phyloP scores from a whole-genome alignment of 192 early-diverging fungal genomes.

The Pilaira anomala region DNA sequence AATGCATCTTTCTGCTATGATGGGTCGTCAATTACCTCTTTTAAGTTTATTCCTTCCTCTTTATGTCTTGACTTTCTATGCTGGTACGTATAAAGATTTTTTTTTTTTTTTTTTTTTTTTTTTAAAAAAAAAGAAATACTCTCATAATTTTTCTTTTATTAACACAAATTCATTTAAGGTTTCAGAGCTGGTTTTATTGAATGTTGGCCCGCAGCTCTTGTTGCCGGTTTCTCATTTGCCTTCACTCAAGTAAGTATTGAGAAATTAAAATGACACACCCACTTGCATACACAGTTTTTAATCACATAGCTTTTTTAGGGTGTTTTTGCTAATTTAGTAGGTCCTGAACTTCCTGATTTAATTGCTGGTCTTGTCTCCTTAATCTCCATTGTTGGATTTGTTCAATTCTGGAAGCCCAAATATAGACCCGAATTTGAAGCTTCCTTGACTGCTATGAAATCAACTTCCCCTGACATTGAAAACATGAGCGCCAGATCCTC shows the following conservation, averaged over 20 bases:
- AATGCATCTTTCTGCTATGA: conserved; percentile 32
- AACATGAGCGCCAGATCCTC: background rate
- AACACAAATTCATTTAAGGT: no score
- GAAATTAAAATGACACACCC: background rate
- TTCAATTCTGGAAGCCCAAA: conserved; percentile 39
- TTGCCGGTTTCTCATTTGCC: conserved; percentile 37
- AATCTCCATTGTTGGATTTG: conserved; percentile 27
- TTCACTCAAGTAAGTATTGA: conserved; percentile 21
- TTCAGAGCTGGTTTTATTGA: conserved; percentile 27
- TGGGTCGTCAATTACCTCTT: conserved; percentile 37
- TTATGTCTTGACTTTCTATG: conserved; percentile 35
- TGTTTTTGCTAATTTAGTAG: conserved; percentile 38
- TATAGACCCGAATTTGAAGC: conserved; percentile 30
- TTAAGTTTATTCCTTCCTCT: conserved; percentile 31
- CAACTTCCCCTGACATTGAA: background rate
- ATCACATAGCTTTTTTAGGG: background rate
- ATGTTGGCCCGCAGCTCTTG: conserved; percentile 34
- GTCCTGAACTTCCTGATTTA: conserved; percentile 40
- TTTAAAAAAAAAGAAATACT: no score
- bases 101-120: no score
- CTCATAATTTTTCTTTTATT: no score
- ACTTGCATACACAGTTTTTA: background rate
- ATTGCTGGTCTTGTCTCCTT: conserved; percentile 36
- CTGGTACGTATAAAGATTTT: no score
- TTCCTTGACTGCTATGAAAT: background rate